These are phyloP conservation scores for Psophocarpus tetragonolobus DNA, from an alignment of 306 rosid genomes.

Conservation along the genomic window DNA sequence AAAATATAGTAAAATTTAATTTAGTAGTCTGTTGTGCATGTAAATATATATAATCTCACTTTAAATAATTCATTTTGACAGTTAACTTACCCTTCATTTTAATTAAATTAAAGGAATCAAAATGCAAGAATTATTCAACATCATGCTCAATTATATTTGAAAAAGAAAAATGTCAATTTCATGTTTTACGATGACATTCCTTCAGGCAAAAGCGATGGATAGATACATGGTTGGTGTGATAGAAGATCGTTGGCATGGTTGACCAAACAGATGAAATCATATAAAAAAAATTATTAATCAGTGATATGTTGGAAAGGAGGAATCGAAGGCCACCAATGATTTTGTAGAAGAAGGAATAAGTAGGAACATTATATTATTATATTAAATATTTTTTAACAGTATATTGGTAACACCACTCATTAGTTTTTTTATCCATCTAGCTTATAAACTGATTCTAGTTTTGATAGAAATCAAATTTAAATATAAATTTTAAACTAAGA, in stretches of 20 bases:
- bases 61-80: neutral
- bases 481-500: neutral
- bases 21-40: no score
- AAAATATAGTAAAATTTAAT: no score
- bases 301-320: neutral
- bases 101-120: neutral
- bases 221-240: no score
- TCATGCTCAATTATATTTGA: neutral
- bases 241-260: neutral
- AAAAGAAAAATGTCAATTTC: neutral
- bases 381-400: no score
- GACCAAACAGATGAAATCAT: neutral
- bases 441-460: no score
- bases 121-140: neutral
- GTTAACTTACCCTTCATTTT: neutral
- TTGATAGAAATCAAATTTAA: neutral
- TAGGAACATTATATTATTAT: no score
- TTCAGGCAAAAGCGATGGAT: neutral
- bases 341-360: no score
- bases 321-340: neutral
- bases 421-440: no score
- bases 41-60: no score
- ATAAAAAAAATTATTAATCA: no score
- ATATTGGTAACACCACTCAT: no score
- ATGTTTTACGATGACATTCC: neutral